Conservation (phyloP, 352 stramenopile genomes). For the Elongisporangium anandrum region DNA sequence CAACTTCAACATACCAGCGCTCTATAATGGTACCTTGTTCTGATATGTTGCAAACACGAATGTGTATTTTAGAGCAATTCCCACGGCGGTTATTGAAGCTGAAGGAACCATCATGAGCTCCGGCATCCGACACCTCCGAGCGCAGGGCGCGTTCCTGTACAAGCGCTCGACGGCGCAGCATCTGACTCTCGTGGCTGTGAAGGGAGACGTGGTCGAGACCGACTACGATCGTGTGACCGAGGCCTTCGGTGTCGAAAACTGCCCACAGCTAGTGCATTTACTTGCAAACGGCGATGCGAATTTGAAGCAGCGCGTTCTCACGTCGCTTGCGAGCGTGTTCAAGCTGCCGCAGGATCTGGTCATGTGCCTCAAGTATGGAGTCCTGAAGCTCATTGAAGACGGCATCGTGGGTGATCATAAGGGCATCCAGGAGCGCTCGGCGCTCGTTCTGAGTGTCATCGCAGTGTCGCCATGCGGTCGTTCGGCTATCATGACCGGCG, state of each 20-base stretch:
- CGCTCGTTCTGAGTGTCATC: slow-evolving; percentile 52
- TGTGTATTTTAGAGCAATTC: too few relatives aligned
- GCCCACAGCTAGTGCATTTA: slow-evolving; percentile 56
- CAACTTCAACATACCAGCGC: not conserved
- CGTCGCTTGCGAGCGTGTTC: slow-evolving; percentile 43
- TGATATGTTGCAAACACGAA: not conserved
- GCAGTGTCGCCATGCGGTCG: slow-evolving; percentile 34
- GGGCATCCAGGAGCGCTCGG: slow-evolving; percentile 51
- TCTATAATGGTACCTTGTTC: not conserved
- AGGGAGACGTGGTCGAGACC: slow-evolving; percentile 41
- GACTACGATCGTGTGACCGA: slow-evolving; percentile 62
- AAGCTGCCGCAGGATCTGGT: slow-evolving; percentile 55
- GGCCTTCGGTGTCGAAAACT: slow-evolving; percentile 68
- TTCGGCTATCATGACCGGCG: slow-evolving; percentile 30
- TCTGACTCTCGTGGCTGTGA: slow-evolving; percentile 47
- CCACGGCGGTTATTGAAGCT: not conserved
- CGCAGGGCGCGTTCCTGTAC: slow-evolving; percentile 51
- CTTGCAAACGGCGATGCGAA: slow-evolving; percentile 47
- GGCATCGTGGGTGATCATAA: slow-evolving; percentile 20
- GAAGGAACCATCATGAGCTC: slow-evolving; percentile 4
- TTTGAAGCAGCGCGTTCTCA: slow-evolving; percentile 46
- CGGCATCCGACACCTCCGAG: slow-evolving; percentile 50
- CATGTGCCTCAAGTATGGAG: slow-evolving; percentile 54
- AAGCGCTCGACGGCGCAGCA: slow-evolving; percentile 61
- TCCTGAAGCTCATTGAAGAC: slow-evolving; percentile 54